phyloP scores from a whole-genome alignment of 805 yeast species.

The Lachancea fermentati region DNA sequence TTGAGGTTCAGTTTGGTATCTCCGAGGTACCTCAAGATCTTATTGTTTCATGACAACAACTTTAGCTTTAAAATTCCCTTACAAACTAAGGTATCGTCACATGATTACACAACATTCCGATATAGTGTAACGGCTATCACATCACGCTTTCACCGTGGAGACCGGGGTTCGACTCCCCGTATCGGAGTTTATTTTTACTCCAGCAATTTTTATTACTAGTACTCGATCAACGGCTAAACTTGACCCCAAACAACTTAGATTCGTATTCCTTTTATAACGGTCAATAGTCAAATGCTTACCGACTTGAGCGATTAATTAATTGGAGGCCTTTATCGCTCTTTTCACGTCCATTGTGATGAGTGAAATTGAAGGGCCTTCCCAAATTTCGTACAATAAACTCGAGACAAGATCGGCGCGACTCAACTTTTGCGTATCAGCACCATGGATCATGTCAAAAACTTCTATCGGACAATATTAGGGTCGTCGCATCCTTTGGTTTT shows the following conservation, averaged over 20 bases:
- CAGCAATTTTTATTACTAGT: neutral
- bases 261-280: too few species aligned
- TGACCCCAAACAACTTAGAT: too few species aligned
- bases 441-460: conserved; percentile 29
- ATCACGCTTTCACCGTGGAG: conserved; percentile 15
- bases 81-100: neutral
- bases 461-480: conserved; percentile 31
- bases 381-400: neutral
- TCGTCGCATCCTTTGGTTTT: conserved; percentile 32
- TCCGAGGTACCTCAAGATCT: too few species aligned
- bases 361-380: too few species aligned
- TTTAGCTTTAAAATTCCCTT: too few species aligned
- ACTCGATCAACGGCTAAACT: too few species aligned
- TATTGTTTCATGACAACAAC: too few species aligned
- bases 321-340: neutral
- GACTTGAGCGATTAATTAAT: too few species aligned
- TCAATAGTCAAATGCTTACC: too few species aligned
- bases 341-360: too few species aligned
- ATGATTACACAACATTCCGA: conserved; percentile 6
- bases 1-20: too few species aligned
- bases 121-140: conserved; percentile 17
- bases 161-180: conserved; percentile 20
- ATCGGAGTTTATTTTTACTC: conserved; percentile 6
- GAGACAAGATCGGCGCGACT: neutral
- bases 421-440: neutral